phyloP scores from a whole-genome alignment of 768 basidiomycete species.

The Hygrophoropsis aurantiaca region DNA sequence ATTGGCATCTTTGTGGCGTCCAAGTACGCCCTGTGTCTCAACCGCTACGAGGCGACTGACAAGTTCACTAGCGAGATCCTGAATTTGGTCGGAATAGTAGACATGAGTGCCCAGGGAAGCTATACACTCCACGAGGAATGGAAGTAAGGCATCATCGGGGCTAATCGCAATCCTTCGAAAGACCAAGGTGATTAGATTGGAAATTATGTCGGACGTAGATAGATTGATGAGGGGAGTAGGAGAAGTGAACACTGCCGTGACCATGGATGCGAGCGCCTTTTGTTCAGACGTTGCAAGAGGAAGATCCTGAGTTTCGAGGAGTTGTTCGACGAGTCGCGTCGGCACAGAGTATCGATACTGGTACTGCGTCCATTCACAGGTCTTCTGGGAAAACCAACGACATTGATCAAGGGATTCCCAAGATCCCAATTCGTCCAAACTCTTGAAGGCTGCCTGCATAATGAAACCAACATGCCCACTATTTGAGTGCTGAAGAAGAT shows the following conservation, averaged over 20 bases:
- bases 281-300: conserved; percentile 49
- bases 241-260: conserved; percentile 80
- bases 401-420: conserved; percentile 76
- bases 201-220: conserved; percentile 86
- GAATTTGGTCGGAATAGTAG: conserved; percentile 95
- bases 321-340: conserved; percentile 76
- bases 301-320: conserved; percentile 62
- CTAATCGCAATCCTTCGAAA: conserved; percentile 67
- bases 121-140: conserved; percentile 71
- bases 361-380: conserved; percentile 87
- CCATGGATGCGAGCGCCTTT: conserved; percentile 69
- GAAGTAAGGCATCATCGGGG: conserved; percentile 63
- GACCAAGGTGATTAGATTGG: conserved; percentile 72
- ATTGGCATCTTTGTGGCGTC: conserved; percentile 35
- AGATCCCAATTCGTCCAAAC: conserved; percentile 55
- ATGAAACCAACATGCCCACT: conserved; percentile 71
- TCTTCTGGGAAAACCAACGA: conserved; percentile 76
- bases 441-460: conserved; percentile 71
- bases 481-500: conserved; percentile 74
- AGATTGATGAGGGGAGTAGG: conserved; percentile 83
- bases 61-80: conserved; percentile 85
- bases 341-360: conserved; percentile 93
- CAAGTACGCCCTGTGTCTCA: conserved; percentile 60
- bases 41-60: conserved; percentile 71
- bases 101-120: conserved; percentile 86